Evolutionary conservation across 371 early-diverging fungal genomes (phyloP).

Genomic region (Lichtheimia ornata): DNA sequence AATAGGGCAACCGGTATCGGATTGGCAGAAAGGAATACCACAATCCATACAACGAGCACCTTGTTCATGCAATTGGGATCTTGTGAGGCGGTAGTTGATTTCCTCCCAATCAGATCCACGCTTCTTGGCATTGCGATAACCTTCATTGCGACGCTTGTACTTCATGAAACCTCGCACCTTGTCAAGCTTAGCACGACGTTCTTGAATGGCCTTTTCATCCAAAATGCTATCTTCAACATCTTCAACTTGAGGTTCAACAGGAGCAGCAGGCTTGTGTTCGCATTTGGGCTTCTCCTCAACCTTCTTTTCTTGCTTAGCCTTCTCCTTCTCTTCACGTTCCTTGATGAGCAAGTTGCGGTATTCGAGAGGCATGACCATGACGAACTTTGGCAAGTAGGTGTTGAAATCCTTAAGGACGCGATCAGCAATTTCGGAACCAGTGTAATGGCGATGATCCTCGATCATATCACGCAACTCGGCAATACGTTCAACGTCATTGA

Average conservation of each 20-base stretch:
- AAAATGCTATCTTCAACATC: constrained; percentile 91
- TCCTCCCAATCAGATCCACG: constrained; percentile 92
- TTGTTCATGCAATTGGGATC: constrained; percentile 84
- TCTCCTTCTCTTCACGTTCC: constrained; percentile 40
- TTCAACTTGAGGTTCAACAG: constrained; percentile 59
- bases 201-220: constrained; percentile 70
- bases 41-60: constrained; percentile 98
- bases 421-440: constrained; percentile 83
- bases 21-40: constrained; percentile 97
- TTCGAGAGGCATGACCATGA: constrained; percentile 95
- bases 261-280: constrained; percentile 5
- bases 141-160: constrained; percentile 86
- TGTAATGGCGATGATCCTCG: constrained; percentile 78
- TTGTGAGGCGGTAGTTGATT: constrained; percentile 82
- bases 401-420: constrained; percentile 76
- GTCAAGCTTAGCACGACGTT: constrained; percentile 69
- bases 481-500: constrained; percentile 78
- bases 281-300: constrained; percentile 20
- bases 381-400: constrained; percentile 73
- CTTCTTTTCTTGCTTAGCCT: constrained; percentile 28
- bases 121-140: constrained; percentile 81
- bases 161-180: constrained; percentile 92
- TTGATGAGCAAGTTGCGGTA: constrained; percentile 80
- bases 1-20: constrained; percentile 95
- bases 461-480: constrained; percentile 76